Evolutionary conservation across 495 filamentous ascomycete genomes (phyloP).

Genomic region (Penicilliopsis zonata): DNA sequence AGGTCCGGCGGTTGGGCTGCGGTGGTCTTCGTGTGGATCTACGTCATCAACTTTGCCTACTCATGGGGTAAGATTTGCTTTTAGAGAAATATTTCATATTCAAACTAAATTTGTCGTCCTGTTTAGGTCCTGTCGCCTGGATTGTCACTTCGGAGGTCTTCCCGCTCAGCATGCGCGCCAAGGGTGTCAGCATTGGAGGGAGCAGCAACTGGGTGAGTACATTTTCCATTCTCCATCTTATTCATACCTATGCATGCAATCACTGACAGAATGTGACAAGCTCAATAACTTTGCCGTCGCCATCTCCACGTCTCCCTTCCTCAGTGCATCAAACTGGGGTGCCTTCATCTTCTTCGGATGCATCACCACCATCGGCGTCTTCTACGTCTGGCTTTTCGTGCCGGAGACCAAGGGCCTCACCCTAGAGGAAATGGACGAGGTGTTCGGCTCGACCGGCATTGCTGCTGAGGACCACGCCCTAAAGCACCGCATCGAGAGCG

Average conservation of each 20-base stretch:
- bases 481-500: constrained; percentile 21
- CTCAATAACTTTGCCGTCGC: constrained; percentile 38
- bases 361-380: constrained; percentile 32
- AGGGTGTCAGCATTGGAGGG: constrained; percentile 29
- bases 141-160: constrained; percentile 34
- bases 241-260: neutral
- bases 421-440: constrained; percentile 43
- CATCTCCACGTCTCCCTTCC: constrained; percentile 25
- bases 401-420: constrained; percentile 47
- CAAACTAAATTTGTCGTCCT: too few relatives aligned
- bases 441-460: constrained; percentile 31
- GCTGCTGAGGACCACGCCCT: constrained; percentile 18
- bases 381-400: constrained; percentile 39
- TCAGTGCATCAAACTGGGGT: constrained; percentile 20
- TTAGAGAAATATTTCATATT: constrained; percentile 3
- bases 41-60: constrained; percentile 31
- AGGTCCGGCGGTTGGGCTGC: constrained; percentile 26
- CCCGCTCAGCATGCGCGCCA: constrained; percentile 31
- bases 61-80: constrained; percentile 22
- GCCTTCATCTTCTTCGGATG: constrained; percentile 37
- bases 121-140: constrained; percentile 32
- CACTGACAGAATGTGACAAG: constrained; percentile 15
- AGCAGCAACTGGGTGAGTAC: constrained; percentile 29
- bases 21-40: constrained; percentile 34
- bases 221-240: neutral